These are phyloP conservation scores for Alternaria consortialis DNA, from an alignment of 2,329 filamentous ascomycete species.

Conservation along the genomic window DNA sequence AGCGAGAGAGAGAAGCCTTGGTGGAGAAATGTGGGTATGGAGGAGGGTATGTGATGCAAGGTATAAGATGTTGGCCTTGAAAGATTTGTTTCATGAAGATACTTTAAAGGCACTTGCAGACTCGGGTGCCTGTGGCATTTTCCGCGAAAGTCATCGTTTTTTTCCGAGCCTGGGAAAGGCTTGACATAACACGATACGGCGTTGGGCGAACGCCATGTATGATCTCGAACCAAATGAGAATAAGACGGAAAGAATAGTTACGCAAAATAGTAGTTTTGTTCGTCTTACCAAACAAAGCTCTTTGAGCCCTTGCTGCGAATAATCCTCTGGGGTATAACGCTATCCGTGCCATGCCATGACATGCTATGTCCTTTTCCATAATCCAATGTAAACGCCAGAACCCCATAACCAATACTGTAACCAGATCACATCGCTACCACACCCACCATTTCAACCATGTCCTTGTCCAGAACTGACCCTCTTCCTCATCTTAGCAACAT, in stretches of 20 bases:
- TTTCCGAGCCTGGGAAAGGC: neutral
- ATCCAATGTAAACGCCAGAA: neutral
- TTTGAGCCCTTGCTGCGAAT: neutral
- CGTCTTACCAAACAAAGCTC: neutral
- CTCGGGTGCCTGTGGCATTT: neutral
- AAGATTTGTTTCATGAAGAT: neutral
- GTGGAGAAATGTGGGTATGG: constrained; percentile 61
- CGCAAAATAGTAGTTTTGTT: constrained; percentile 1
- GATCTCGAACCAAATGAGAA: constrained; percentile 1
- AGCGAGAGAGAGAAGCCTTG: constrained; percentile 46
- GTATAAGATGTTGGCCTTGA: neutral
- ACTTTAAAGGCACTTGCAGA: neutral
- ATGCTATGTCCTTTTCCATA: neutral
- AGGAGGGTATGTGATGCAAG: constrained; percentile 54
- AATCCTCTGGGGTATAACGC: constrained; percentile 18
- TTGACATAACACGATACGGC: neutral
- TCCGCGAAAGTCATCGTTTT: neutral
- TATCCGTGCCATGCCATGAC: neutral
- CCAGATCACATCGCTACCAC: rapidly evolving
- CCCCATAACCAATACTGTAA: too few relatives aligned
- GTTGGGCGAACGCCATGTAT: constrained; percentile 1
- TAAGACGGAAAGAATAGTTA: constrained; percentile 2
- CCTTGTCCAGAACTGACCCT: constrained; percentile 18
- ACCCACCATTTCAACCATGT: neutral
- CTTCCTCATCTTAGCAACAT: constrained; percentile 22